Conservation (phyloP, 2,329 filamentous ascomycete genomes). For the Clonostachys chloroleuca region DNA sequence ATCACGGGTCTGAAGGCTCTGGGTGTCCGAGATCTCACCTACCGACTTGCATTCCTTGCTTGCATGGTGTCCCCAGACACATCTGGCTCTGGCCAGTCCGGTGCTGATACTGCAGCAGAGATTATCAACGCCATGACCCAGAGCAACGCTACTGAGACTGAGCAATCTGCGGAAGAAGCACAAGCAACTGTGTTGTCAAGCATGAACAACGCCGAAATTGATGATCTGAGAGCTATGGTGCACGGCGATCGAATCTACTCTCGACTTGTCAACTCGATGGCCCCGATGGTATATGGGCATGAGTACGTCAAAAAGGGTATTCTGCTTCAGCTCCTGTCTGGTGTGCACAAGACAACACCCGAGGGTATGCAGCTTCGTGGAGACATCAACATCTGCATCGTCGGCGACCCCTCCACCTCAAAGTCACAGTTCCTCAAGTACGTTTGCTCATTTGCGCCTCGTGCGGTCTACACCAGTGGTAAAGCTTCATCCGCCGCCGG, state of each 20-base stretch:
- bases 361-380: conserved; percentile 95
- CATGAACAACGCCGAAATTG: conserved; percentile 81
- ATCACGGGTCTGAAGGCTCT: conserved; percentile 86
- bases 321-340: conserved; percentile 90
- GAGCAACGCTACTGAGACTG: conserved; percentile 56
- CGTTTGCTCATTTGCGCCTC: conserved; percentile 92
- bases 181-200: conserved; percentile 85
- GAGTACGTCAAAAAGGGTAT: conserved; percentile 97
- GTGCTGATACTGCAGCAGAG: conserved; percentile 63
- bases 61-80: conserved; percentile 94
- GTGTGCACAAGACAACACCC: conserved; percentile 84
- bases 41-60: conserved; percentile 91
- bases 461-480: conserved; percentile 94
- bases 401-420: conserved; percentile 93
- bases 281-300: conserved; percentile 95
- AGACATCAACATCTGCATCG: conserved; percentile 98
- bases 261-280: conserved; percentile 86
- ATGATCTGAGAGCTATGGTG: conserved; percentile 88
- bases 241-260: conserved; percentile 95
- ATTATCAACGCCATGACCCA: conserved; percentile 76
- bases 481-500: conserved; percentile 96
- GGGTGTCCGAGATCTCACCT: conserved; percentile 91
- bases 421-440: conserved; percentile 99
- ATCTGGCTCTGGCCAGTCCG: conserved; percentile 70
- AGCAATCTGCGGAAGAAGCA: conserved; percentile 74